Evolutionary conservation across 2,329 filamentous ascomycete genomes (phyloP), one percentile per base, ranked within the genome.

Genomic region (Purpureocillium takamizusanense): DNA sequence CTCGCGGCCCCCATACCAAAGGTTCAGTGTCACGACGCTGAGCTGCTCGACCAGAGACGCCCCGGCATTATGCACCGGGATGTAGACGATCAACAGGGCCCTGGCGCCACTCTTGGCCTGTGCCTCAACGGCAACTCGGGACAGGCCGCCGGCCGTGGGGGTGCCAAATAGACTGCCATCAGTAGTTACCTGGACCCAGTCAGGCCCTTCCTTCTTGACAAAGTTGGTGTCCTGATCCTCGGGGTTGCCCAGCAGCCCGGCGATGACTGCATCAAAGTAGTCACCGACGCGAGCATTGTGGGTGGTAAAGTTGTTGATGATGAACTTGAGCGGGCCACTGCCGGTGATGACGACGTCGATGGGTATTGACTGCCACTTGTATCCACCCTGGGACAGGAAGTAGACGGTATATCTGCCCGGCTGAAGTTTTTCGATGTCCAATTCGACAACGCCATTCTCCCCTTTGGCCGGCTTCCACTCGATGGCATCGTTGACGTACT

Each of bases 1-100:
- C 8, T 50, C 43, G 3, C 53, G 53, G 33, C 61, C 63, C 4
- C 61, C 59, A 34, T 52, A 45, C 64, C 64, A 67, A 37, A 67
- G 49, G 48, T 67, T 67, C 40, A 54, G 59, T 4, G 58, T 52
- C 35, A 66, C 46, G 11, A 66, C 55, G 31, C 51, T 51, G 27
- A 66, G 46, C 17, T 57, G 36, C 9, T 56, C 49, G 2, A 66
- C 50, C 3, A 67, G 52, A 5, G 47, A 42, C 3, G 49, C 31
- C 12, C 51, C 49, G 2, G 42, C 17, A 1, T 41, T 41, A 8
- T 46, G 46, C 3, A 66, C 53, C 2, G 56, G 61, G 18, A 66
- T 60, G 4, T 37, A 52, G 31, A 63, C 51, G 11, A 45, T 38
- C 1, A 60, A 49, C 3, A 42, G 42, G 3, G 52, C 49, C 3